Conservation (phyloP, 116 monocot species). For the Phalaenopsis hybrid region DNA sequence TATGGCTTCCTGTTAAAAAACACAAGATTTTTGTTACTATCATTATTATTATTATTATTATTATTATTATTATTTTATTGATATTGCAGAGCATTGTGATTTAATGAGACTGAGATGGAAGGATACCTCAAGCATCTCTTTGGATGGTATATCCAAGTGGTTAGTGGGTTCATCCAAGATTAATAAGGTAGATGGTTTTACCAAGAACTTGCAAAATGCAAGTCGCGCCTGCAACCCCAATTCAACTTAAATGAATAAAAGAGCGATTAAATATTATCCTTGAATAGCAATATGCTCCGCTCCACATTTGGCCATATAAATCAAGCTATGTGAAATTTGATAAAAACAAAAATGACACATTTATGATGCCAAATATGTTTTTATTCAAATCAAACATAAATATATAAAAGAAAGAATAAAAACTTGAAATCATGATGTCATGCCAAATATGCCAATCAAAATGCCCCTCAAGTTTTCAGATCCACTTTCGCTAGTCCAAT, state of each 20-base stretch:
- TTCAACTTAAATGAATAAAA: constrained; percentile 4
- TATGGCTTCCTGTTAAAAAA: constrained; percentile 88
- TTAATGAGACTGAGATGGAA: neutral
- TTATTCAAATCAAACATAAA: no score
- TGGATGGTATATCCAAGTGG: constrained; percentile 97
- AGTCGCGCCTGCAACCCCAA: constrained; percentile 66
- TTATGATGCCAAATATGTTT: no score
- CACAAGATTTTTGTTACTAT: neutral
- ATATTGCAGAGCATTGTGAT: neutral
- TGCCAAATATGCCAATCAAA: no score
- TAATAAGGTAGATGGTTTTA: constrained; percentile 91
- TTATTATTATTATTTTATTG: no score
- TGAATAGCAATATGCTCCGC: neutral
- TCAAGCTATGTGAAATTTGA: no score
- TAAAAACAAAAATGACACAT: no score
- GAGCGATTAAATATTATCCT: neutral
- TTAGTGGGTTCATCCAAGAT: constrained; percentile 97
- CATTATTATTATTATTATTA: no score
- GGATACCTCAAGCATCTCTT: constrained; percentile 96
- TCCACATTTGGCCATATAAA: no score
- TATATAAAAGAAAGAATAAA: no score
- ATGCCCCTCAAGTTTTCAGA: no score
- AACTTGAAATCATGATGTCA: no score
- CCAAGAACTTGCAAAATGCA: constrained; percentile 99
- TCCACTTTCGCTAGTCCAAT: no score